Percentiles rank a stretch among this genome's conserved stretches.
Evolutionary conservation across 2,329 filamentous ascomycete species (phyloP).

Genomic region (Sclerotinia borealis): DNA sequence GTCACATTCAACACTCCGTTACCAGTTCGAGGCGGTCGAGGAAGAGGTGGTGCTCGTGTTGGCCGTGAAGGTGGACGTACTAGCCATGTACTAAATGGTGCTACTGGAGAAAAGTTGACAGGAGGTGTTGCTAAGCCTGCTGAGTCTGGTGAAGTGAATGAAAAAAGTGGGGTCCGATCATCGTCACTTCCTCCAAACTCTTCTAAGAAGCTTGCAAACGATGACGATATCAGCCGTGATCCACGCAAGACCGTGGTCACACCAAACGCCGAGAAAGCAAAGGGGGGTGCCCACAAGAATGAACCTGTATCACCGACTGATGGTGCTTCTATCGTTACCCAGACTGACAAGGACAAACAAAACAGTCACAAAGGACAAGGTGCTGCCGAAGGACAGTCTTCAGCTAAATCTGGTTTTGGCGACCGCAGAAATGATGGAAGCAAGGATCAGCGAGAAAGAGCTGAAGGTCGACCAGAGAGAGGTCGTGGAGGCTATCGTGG

Average conservation of each 20-base stretch:
- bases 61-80: conserved; percentile 37
- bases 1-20: conserved; percentile 84
- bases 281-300: conserved; percentile 19
- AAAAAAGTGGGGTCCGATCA: conserved; percentile 25
- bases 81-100: conserved; percentile 24
- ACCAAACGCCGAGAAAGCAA: conserved; percentile 25
- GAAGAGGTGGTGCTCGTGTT: conserved; percentile 38
- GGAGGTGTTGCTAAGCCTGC: conserved; percentile 14
- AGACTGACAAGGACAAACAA: conserved; percentile 27
- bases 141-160: conserved; percentile 16
- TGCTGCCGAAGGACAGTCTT: conserved; percentile 23
- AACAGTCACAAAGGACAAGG: conserved; percentile 17
- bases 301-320: conserved; percentile 25
- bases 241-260: conserved; percentile 24
- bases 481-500: conserved; percentile 41
- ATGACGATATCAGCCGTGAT: conserved; percentile 22
- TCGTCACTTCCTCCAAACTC: conserved; percentile 30
- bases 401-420: conserved; percentile 19
- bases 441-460: conserved; percentile 32
- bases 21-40: conserved; percentile 53
- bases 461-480: conserved; percentile 36
- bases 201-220: conserved; percentile 22
- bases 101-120: conserved; percentile 26
- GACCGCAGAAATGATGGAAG: conserved; percentile 31
- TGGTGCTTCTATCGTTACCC: conserved; percentile 31